Conservation (phyloP, 345 rosid species). For the Dovyalis caffra region DNA sequence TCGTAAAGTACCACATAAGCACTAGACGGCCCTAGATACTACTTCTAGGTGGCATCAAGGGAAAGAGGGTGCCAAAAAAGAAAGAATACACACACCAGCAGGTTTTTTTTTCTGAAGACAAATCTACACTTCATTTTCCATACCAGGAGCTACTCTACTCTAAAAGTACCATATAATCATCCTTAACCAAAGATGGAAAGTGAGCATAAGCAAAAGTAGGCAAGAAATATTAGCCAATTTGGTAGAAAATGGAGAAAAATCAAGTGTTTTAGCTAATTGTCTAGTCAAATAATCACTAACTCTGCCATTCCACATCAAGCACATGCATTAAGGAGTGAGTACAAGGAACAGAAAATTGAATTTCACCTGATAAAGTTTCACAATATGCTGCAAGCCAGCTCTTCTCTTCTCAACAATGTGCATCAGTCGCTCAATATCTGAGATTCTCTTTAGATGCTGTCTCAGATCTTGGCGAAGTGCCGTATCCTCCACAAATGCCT, state of each 20-base stretch:
- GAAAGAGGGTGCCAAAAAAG: not conserved
- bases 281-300: not conserved
- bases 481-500: slow-evolving; percentile 87
- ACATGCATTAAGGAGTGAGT: not conserved
- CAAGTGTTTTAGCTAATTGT: not conserved
- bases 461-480: slow-evolving; percentile 85
- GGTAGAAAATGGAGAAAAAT: not conserved
- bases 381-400: slow-evolving; percentile 84
- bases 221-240: not conserved
- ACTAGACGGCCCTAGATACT: not conserved
- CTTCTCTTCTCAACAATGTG: slow-evolving; percentile 64
- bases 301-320: not conserved
- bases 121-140: not conserved
- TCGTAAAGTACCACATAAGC: no score
- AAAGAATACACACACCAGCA: not conserved
- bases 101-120: not conserved
- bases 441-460: slow-evolving; percentile 88
- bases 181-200: not conserved
- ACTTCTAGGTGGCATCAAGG: not conserved
- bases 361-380: slow-evolving; percentile 88
- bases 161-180: not conserved
- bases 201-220: not conserved
- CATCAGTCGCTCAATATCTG: slow-evolving; percentile 74
- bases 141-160: not conserved
- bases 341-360: not conserved